Evolutionary conservation across 768 basidiomycete species (phyloP), one percentile per base, ranked within the genome.

Genomic region (Phanerodontia chrysosporium): DNA sequence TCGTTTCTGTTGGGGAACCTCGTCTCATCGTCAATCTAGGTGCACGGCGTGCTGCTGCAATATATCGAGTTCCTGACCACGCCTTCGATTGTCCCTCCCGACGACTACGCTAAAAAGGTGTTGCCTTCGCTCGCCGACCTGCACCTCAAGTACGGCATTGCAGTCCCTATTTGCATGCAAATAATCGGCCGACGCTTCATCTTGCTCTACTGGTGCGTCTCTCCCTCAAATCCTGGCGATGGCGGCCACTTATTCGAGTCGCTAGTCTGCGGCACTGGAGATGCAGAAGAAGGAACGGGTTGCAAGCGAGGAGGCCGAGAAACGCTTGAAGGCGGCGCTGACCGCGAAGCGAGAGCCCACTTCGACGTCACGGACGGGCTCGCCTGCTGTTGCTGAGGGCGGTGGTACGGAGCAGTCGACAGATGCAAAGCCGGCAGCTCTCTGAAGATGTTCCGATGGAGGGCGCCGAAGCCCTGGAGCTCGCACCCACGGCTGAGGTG

Each of bases 121-220:
- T 74, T 95, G 6, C 95, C 96, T 4, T 75, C 90, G 18, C 75
- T 97, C 10, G 73, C 75, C 1, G 88, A 91, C 28, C 80, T 98
- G 9, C 86, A 86, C 54, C 77, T 81, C 53, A 78, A 80, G 39
- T 98, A 89, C 72, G 90, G 89, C 7, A 84, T 99, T 46, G 84
- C 86, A 59, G 84, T 90, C 36, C 83, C 90, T 13, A 87, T 97
- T 57, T 92, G 94, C 55, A 97, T 98, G 91, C 93, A 95, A 69
- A 88, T 98, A 58, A 82, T 92, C 84, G 97, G 16, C 95, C 96
- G 14, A 86, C 89, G 55, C 76, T 91, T 45, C 84, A 90, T 62
- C 75, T 75, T 9, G 74, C 78, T 28, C 74, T 91, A 48, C 72
- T 90, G 65, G 88, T 88, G 69, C 58, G 80, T 74, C 7, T 7